Evolutionary conservation across 1,284 basidiomycete species (phyloP).

Genomic region (Pholiota adiposa): DNA sequence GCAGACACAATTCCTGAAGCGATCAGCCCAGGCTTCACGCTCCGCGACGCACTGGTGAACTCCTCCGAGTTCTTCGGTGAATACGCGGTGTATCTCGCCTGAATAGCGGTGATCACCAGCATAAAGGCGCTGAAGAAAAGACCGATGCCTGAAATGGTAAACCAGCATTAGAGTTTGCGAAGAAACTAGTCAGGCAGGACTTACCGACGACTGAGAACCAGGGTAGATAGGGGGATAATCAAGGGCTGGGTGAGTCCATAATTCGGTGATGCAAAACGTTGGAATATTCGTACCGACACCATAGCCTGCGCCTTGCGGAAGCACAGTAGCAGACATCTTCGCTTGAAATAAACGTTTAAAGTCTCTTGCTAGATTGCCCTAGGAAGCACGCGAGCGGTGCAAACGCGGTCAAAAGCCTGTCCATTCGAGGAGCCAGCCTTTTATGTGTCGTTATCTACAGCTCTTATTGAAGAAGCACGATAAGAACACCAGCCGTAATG

Average conservation of each 20-base stretch:
- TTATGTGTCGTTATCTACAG: slow-evolving; percentile 13
- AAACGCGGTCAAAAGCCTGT: neutral
- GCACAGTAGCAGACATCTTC: slow-evolving; percentile 38
- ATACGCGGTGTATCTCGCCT: slow-evolving; percentile 74
- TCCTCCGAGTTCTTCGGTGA: slow-evolving; percentile 78
- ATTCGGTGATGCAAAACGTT: neutral
- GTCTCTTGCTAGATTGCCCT: neutral
- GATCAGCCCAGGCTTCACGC: slow-evolving; percentile 88
- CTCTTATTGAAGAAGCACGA: slow-evolving; percentile 11
- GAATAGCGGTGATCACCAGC: slow-evolving; percentile 69
- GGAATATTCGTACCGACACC: slow-evolving; percentile 68
- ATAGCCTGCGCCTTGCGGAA: slow-evolving; percentile 78
- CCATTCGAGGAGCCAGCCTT: neutral
- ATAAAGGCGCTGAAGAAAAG: slow-evolving; percentile 84
- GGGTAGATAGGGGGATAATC: neutral
- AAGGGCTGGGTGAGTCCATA: slow-evolving; percentile 14
- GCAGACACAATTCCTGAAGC: slow-evolving; percentile 88
- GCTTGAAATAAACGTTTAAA: neutral
- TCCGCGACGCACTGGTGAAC: slow-evolving; percentile 82
- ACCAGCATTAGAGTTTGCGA: neutral
- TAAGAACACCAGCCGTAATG: slow-evolving; percentile 7
- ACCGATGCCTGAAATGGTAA: slow-evolving; percentile 65
- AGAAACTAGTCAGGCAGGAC: neutral
- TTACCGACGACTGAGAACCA: slow-evolving; percentile 23
- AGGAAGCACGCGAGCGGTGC: neutral